These are phyloP conservation scores for Parascedosporium putredinis DNA, from an alignment of 2,329 filamentous ascomycete species.

Conservation along the genomic window DNA sequence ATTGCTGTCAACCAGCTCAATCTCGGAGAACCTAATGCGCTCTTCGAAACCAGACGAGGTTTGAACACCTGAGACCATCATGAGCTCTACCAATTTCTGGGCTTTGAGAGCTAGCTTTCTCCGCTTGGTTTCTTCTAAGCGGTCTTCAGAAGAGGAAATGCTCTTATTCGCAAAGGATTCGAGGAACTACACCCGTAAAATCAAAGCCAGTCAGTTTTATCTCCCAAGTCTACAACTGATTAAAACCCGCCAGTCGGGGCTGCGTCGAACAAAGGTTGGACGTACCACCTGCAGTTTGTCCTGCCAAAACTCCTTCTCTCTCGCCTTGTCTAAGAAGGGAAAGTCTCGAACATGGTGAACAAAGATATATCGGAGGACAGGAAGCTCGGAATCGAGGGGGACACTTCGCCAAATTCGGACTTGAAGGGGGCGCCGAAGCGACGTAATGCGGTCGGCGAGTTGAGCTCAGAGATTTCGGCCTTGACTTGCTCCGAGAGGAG, in stretches of 20 bases:
- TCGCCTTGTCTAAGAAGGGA: conserved; percentile 90
- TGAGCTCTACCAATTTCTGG: conserved; percentile 91
- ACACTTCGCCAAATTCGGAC: conserved; percentile 84
- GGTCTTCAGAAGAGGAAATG: conserved; percentile 93
- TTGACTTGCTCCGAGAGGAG: conserved; percentile 83
- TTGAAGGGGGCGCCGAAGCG: conserved; percentile 93
- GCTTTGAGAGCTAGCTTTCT: conserved; percentile 86
- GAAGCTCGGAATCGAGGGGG: conserved; percentile 90
- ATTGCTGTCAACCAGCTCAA: conserved; percentile 89
- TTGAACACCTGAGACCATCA: conserved; percentile 97
- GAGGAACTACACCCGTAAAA: conserved; percentile 57
- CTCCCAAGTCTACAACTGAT: not conserved
- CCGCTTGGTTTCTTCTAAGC: conserved; percentile 90
- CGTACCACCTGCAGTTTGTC: conserved; percentile 88
- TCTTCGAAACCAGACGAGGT: conserved; percentile 97
- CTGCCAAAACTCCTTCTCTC: conserved; percentile 99
- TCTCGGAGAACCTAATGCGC: conserved; percentile 88
- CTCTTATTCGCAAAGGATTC: conserved; percentile 96
- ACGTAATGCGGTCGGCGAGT: conserved; percentile 86
- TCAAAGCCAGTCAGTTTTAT: not conserved
- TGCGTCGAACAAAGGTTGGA: conserved; percentile 16
- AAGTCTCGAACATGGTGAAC: conserved; percentile 97
- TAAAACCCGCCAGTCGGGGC: not conserved
- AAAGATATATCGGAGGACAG: conserved; percentile 91
- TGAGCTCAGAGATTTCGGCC: conserved; percentile 84